Evolutionary conservation across 331 rosid genomes (phyloP), one percentile per base, ranked within the genome.

Genomic region (Arachis monticola): DNA sequence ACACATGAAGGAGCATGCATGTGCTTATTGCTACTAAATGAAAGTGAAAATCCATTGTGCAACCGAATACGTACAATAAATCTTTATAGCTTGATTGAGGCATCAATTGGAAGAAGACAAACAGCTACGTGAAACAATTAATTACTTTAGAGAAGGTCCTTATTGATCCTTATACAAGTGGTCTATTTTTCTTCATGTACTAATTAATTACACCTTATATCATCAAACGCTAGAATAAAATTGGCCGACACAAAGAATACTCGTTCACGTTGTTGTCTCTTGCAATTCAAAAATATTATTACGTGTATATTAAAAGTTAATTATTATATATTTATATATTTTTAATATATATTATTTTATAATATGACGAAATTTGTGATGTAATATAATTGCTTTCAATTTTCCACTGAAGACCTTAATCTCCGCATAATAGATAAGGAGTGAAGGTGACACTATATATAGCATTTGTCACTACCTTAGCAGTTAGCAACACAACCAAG

Each of bases 221-320:
- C 3, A 44, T 44, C 3, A 31, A 46, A 61, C 7, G 42, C 69
- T 22, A 22, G 27, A 22, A 22, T 9, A 73, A 73, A 50, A n/a
- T 9, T 74, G 45, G 51, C 79, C 75, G 75, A 79, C 83, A 79
- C 41, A 58, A 73, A 58, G 68, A 53, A 72, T 13, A 50, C 75
- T 48, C 17, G 13, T 6, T 64, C 47, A 72, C 45, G 73, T 71
- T 64, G 53, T 35, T 70, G 62, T 22, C 53, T 10, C 14, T 5
- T 35, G 11, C 44, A n/a, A 52, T 14, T 22, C 27, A 22, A 22
- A 22, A 22, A 22, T 22, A 22, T 22, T 22, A 22, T 22, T 22
- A 22, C 27, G 27, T 22, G 27, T 22, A 22, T 22, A 22, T 22
- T 22, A 22, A 22, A 22, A 22, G 27, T 22, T 22, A 22, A 22